Base-by-base conservation (phyloP, 2,329 filamentous ascomycete genomes). In the Alternaria viburni region DNA sequence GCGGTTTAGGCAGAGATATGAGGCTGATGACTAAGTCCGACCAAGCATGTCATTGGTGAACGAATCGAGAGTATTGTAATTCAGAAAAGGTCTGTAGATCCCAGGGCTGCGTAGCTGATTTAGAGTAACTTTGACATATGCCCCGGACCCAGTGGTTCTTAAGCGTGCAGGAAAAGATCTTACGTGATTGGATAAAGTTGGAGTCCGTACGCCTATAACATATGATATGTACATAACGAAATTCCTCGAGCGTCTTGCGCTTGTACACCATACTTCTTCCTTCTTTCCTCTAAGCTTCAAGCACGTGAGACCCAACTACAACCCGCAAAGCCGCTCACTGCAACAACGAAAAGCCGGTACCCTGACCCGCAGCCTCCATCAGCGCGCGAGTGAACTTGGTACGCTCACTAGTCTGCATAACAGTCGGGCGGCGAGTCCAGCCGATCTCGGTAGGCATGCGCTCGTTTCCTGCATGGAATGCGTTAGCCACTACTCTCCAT, bases 321-420 rank as follows among this genome's bases (percentile, higher is more conserved):
- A 13, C 6, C 21, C 15, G 19, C 51, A 54, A 54, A 10, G 11
- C 15, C 9, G 2, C 32, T 54, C 10, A 54, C 21, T 5, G 1
- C 51, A 23, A 43, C 51, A 25, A 5, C 1, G 30, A 41, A 28
- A 54, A 30, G 51, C 51, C 19, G 15, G 32, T 26, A 13, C 30
- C 57, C 47, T 59, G 11, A 2, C 60, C 60, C 21, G 60, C 60
- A 45, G 60, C 60, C 41, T 62, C 21, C 60, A 59, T 62, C 60
- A 62, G 50, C 10, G 26, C 28, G 19, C 60, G 60, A 2, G 60
- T 62, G 54, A 57, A 62, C 32, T 54, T 62, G 2, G 59, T 62
- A 25, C 59, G 59, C 54, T 62, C 59, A 54, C 54, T 62, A 45
- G 54, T 62, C 46, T 62, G 43, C 59, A 62, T 62, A 0, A 62